Evolutionary conservation across 768 basidiomycete genomes (phyloP).

Genomic region (Piloderma croceum): DNA sequence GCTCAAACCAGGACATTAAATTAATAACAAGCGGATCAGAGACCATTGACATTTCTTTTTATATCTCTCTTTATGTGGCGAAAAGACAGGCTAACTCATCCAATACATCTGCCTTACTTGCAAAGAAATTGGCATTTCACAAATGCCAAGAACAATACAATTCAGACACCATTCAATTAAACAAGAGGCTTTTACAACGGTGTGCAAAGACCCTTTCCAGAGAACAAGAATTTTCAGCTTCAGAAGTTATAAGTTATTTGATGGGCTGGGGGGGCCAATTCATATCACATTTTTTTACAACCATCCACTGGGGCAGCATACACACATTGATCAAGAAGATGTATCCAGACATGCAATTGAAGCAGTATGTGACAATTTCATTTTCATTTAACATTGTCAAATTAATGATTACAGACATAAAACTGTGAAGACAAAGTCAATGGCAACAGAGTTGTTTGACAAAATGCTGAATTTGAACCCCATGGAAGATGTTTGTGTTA

Average conservation of each 20-base stretch:
- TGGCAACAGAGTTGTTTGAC: too few species aligned
- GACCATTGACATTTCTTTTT: conserved; percentile 29
- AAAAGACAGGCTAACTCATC: conserved; percentile 29
- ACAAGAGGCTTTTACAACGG: conserved; percentile 26
- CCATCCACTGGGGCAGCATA: conserved; percentile 31
- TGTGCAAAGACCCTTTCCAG: conserved; percentile 27
- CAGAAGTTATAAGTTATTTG: conserved; percentile 35
- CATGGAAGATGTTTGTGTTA: too few species aligned
- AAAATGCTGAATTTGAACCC: too few species aligned
- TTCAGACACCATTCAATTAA: conserved; percentile 17
- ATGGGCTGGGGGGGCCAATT: conserved; percentile 40
- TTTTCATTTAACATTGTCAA: background rate
- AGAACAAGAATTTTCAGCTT: conserved; percentile 33
- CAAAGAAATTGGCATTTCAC: conserved; percentile 29
- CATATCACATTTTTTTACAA: conserved; percentile 30
- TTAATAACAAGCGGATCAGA: conserved; percentile 30
- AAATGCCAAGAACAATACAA: conserved; percentile 7
- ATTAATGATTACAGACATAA: background rate
- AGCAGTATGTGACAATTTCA: background rate
- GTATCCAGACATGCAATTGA: conserved; percentile 17
- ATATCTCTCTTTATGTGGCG: conserved; percentile 28
- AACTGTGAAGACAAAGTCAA: background rate
- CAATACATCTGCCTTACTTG: conserved; percentile 34
- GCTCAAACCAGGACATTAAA: conserved; percentile 40
- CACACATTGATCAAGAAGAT: conserved; percentile 9